Percentiles rank a stretch among this genome's conserved stretches.
These are phyloP conservation scores for Hirschfeldia incana DNA, from an alignment of 345 rosid genomes.

Conservation along the genomic window DNA sequence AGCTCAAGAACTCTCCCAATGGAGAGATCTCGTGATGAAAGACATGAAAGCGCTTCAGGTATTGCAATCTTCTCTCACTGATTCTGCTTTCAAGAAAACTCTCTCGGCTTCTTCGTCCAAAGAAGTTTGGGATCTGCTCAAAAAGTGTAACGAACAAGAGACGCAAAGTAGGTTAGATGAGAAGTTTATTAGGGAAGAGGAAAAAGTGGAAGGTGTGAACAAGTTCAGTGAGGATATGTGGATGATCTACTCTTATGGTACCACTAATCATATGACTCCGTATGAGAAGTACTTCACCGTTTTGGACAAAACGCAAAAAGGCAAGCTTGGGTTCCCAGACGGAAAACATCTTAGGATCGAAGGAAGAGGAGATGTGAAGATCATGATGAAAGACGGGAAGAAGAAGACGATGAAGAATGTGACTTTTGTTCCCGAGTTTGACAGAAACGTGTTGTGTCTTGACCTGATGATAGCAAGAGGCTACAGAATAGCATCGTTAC, in stretches of 20 bases:
- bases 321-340: neutral
- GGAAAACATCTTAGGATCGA: neutral
- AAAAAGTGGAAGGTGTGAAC: neutral
- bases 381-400: neutral
- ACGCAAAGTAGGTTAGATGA: neutral
- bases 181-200: neutral
- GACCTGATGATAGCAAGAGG: neutral
- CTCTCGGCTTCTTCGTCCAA: neutral
- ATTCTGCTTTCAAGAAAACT: neutral
- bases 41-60: neutral
- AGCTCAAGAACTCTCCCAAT: neutral
- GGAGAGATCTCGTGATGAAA: neutral
- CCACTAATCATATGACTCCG: neutral
- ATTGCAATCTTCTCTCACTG: neutral
- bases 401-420: neutral
- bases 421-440: neutral
- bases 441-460: neutral
- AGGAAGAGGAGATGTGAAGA: neutral
- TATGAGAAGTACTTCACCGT: neutral
- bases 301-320: neutral
- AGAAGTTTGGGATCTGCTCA: neutral
- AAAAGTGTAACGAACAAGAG: neutral
- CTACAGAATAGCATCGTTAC: neutral
- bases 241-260: neutral
- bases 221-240: neutral